Base-by-base conservation (phyloP, 768 basidiomycete species). In the Lentinula sp. region DNA sequence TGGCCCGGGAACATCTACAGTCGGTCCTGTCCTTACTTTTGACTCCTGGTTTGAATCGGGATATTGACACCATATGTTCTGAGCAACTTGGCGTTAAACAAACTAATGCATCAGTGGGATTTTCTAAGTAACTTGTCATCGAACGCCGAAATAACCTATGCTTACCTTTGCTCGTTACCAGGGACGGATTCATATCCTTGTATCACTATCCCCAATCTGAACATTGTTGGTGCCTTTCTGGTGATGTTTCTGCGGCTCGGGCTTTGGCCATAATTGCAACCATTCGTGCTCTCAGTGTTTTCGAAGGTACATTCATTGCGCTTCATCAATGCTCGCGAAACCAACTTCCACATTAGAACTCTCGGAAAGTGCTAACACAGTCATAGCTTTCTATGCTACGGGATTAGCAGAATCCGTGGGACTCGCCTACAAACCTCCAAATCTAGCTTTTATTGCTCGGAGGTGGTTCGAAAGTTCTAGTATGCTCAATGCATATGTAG, bases 361-460 rank as follows among this genome's bases (percentile, higher is more conserved):
- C 4, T 81, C 86, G 56, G 85, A 87, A 56, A 79, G 79, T 33
- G 87, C 88, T 15, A 87, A 83, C 63, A 86, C 88, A 0, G 84
- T 92, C 20, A 87, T 90, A 62, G 81, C 88, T 0, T 96, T 91
- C 70, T 97, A 94, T 71, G 81, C 88, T 0, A 82, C 87, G 0
- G 87, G 90, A 2, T 76, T 98, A 33, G 79, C 82, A 0, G 75
- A 81, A 16, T 74, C 74, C 7, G 80, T 92, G 12, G 91, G 91
- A 1, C 66, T 76, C 0, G 68, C 71, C 2, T 95, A 86, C 67
- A 78, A 84, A 57, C 70, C 83, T 5, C 90, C 95, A 0, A 87
- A 85, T 62, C 77, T 97, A 5, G 79, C 85, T 2, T 86, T 83
- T 66, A 78, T 97, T 48, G 91, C 89, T 7, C 76, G 74, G 16